These are phyloP conservation scores for Aspergillus sp. DNA, from an alignment of 2,329 filamentous ascomycete species.

Conservation along the genomic window DNA sequence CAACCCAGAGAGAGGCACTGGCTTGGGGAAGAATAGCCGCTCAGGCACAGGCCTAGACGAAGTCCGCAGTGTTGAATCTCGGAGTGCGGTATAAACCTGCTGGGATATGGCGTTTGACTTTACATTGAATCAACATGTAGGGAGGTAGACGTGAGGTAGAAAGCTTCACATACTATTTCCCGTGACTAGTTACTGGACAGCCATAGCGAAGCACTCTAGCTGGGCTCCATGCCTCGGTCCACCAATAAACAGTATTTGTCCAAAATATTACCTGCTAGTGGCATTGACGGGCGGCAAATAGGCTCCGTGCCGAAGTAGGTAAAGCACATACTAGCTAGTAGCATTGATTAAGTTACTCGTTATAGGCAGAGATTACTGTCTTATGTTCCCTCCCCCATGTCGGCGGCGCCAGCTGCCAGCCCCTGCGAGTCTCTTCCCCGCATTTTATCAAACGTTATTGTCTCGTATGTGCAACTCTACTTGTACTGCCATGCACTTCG, in stretches of 20 bases:
- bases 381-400: no score
- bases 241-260: not conserved
- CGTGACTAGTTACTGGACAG: not conserved
- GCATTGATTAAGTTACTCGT: no score
- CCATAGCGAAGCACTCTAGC: not conserved
- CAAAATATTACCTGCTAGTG: not conserved
- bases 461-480: not conserved
- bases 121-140: not conserved
- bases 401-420: no score
- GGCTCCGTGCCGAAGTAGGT: not conserved
- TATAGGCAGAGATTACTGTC: no score
- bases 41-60: not conserved
- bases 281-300: not conserved
- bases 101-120: not conserved
- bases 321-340: not conserved
- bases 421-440: not conserved
- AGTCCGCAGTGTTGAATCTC: not conserved
- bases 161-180: not conserved
- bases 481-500: not conserved
- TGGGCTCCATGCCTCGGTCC: no score
- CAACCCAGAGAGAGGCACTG: not conserved
- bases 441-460: not conserved
- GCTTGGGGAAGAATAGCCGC: not conserved
- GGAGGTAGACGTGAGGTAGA: not conserved
- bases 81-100: not conserved